Evolutionary conservation across 805 yeast genomes (phyloP), one percentile per base, ranked within the genome.

Genomic region (Yarrowia phangngaensis): DNA sequence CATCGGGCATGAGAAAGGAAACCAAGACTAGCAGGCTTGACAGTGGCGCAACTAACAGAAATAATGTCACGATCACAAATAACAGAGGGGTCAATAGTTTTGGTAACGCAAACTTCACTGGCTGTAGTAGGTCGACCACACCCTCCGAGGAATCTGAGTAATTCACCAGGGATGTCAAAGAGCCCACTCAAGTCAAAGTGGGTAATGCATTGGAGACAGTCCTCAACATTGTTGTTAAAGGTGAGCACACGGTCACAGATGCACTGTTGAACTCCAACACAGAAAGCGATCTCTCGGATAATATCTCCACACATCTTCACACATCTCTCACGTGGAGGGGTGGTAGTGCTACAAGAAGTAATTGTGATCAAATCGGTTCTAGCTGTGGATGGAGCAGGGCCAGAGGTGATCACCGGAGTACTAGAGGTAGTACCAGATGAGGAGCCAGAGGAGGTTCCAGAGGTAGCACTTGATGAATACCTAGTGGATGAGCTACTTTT

Each of bases 241-340:
- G n/a, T n/a, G n/a, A n/a, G n/a, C n/a, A n/a, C n/a, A n/a, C n/a
- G n/a, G n/a, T n/a, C n/a, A n/a, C n/a, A n/a, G n/a, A n/a, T n/a
- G n/a, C n/a, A n/a, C n/a, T n/a, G n/a, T n/a, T n/a, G n/a, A n/a
- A n/a, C n/a, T n/a, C n/a, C n/a, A n/a, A n/a, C 31, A 26, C 43
- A 36, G 4, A 36, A 31, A 13, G 43, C 43, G 26, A 36, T 36
- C 28, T 28, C 33, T 20, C 35, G 27, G 7, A 40, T 29, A 30
- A 40, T 40, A n/a, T 40, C 35, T 6, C 34, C 33, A 14, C 34
- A 40, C 12, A 20, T 20, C 20, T 20, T 20, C 16, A 28, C 15
- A 11, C 47, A 40, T 6, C 9, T 3, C 12, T 36, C 43, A 22
- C 17, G 24, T n/a, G 43, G 23, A 23, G 24, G 31, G 13, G 43